These are phyloP conservation scores for Scedosporium minutisporum DNA, from an alignment of 2,329 filamentous ascomycete species.

Conservation along the genomic window DNA sequence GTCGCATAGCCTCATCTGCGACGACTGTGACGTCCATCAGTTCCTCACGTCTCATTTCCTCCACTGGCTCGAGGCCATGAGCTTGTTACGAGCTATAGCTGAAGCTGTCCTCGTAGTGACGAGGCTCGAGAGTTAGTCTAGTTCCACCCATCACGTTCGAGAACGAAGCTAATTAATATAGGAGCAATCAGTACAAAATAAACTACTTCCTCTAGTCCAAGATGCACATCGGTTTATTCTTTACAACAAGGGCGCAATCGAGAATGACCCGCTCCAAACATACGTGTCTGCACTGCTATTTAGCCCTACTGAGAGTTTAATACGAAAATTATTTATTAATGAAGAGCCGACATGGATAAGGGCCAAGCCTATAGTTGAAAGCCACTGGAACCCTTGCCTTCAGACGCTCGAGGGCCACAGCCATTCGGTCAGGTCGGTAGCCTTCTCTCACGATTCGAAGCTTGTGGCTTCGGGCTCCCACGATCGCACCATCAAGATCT, in stretches of 20 bases:
- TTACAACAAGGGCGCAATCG: constrained; percentile 14
- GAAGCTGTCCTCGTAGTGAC: constrained; percentile 14
- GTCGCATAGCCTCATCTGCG: not conserved
- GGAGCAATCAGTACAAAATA: constrained; percentile 4
- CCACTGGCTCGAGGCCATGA: constrained; percentile 30
- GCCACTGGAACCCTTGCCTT: constrained; percentile 1
- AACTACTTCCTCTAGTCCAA: constrained; percentile 11
- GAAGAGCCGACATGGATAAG: not conserved
- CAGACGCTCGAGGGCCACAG: constrained; percentile 3
- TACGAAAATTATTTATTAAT: not conserved
- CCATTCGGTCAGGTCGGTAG: constrained; percentile 1
- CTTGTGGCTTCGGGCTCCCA: no score
- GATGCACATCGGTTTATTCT: constrained; percentile 20
- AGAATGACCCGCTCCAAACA: constrained; percentile 18
- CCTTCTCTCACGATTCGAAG: constrained; percentile 7
- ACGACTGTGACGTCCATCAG: constrained; percentile 16
- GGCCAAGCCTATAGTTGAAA: not conserved
- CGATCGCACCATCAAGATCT: constrained; percentile 10
- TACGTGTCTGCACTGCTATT: constrained; percentile 22
- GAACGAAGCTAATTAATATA: constrained; percentile 5
- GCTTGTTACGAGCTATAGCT: constrained; percentile 18
- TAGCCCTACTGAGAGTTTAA: constrained; percentile 14
- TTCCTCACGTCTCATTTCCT: constrained; percentile 5
- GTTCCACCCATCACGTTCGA: not conserved
- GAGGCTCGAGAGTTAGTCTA: constrained; percentile 12